These are phyloP conservation scores for Circinella umbellata DNA, from an alignment of 371 early-diverging fungal genomes.

Conservation along the genomic window DNA sequence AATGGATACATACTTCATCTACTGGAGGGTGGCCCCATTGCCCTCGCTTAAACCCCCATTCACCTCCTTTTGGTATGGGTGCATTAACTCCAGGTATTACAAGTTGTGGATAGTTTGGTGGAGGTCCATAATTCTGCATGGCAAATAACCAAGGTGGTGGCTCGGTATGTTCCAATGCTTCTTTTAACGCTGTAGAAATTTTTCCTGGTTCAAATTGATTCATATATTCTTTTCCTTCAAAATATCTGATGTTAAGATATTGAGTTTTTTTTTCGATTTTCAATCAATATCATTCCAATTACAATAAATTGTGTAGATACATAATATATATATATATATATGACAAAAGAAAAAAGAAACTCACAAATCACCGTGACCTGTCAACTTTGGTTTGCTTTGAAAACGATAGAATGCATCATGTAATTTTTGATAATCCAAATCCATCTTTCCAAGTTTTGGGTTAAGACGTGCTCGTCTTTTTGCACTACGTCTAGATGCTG, in stretches of 20 bases:
- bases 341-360: slow-evolving; percentile 1
- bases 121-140: slow-evolving; percentile 96
- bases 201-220: slow-evolving; percentile 58
- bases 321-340: neutral
- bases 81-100: slow-evolving; percentile 92
- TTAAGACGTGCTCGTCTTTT: slow-evolving; percentile 81
- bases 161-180: slow-evolving; percentile 67
- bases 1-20: slow-evolving; percentile 2
- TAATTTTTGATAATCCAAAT: slow-evolving; percentile 88
- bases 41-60: slow-evolving; percentile 93
- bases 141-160: slow-evolving; percentile 98
- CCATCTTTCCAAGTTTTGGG: slow-evolving; percentile 90
- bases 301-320: slow-evolving; percentile 9
- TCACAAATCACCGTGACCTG: slow-evolving; percentile 71
- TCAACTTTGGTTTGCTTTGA: slow-evolving; percentile 80
- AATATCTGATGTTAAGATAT: slow-evolving; percentile 12
- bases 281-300: neutral
- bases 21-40: slow-evolving; percentile 95
- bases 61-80: slow-evolving; percentile 90
- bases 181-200: slow-evolving; percentile 75
- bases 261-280: neutral
- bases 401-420: slow-evolving; percentile 92
- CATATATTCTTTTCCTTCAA: slow-evolving; percentile 12
- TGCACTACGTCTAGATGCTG: slow-evolving; percentile 65
- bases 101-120: slow-evolving; percentile 86